Conservation (phyloP, 331 rosid genomes). For the Rosa hybrid region DNA sequence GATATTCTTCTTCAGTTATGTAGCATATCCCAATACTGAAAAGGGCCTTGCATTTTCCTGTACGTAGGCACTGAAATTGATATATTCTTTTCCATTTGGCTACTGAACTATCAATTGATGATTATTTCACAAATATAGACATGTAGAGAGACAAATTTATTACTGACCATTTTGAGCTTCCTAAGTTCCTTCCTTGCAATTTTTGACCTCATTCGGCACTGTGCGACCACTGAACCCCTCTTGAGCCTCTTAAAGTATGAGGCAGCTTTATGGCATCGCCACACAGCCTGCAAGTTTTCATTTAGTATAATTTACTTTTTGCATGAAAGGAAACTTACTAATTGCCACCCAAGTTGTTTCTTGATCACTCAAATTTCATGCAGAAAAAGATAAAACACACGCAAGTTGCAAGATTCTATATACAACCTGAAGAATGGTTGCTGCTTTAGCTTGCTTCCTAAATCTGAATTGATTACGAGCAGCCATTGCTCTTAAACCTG, state of each 20-base stretch:
- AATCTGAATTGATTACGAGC: slow-evolving; percentile 68
- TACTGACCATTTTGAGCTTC: slow-evolving; percentile 85
- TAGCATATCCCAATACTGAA: neutral
- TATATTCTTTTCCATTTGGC: neutral
- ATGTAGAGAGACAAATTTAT: neutral
- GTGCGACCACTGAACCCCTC: slow-evolving; percentile 71
- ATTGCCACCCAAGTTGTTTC: neutral
- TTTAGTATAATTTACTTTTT: neutral
- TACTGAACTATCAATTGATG: neutral
- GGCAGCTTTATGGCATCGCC: slow-evolving; percentile 80
- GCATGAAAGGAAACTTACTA: neutral
- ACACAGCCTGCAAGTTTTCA: slow-evolving; percentile 69
- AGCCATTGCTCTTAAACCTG: slow-evolving; percentile 85
- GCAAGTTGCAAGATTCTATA: slow-evolving; percentile 7
- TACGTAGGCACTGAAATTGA: neutral
- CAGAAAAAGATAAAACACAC: neutral
- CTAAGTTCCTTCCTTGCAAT: slow-evolving; percentile 75
- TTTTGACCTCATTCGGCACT: slow-evolving; percentile 83
- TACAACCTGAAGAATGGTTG: slow-evolving; percentile 70
- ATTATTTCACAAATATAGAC: slow-evolving; percentile 1
- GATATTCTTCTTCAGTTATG: neutral
- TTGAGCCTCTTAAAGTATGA: slow-evolving; percentile 70
- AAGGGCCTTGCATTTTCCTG: slow-evolving; percentile 8
- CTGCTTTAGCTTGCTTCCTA: slow-evolving; percentile 76
- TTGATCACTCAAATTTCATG: neutral